A percentile compares a stretch with the other conserved stretches of the same genome.
Conservation (phyloP, 768 basidiomycete genomes). For the Pisolithus microcarpus region DNA sequence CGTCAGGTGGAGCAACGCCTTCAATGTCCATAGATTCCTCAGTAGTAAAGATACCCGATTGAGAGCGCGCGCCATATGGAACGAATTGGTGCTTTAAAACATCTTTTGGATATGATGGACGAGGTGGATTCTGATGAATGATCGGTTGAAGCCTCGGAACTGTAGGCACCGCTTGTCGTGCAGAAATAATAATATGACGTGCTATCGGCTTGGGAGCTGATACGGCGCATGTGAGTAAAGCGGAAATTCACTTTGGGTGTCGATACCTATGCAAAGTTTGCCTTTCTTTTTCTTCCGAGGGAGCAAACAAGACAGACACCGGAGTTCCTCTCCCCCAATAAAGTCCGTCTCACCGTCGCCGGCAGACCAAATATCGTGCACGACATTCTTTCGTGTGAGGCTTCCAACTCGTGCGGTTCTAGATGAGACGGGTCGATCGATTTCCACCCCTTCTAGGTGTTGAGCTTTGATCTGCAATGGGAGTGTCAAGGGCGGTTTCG, state of each 20-base stretch:
- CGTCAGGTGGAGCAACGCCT: conserved; percentile 13
- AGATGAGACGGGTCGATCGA: conserved; percentile 39
- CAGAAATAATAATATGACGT: conserved; percentile 51
- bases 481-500: neutral
- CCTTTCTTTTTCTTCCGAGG: conserved; percentile 58
- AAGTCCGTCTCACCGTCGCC: conserved; percentile 31
- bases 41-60: neutral
- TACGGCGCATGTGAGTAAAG: conserved; percentile 40
- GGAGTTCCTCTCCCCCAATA: conserved; percentile 58
- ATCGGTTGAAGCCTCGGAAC: conserved; percentile 9
- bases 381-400: conserved; percentile 45
- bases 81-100: conserved; percentile 56
- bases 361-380: conserved; percentile 63
- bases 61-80: conserved; percentile 48
- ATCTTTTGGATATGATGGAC: conserved; percentile 52
- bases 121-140: conserved; percentile 44
- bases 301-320: conserved; percentile 51
- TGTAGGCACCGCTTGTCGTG: conserved; percentile 34
- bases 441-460: conserved; percentile 45
- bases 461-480: conserved; percentile 57
- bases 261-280: conserved; percentile 49
- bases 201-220: conserved; percentile 55
- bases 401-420: conserved; percentile 39
- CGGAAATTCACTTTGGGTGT: neutral
- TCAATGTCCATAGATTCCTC: conserved; percentile 19